phyloP scores from a whole-genome alignment of 768 basidiomycete genomes.

The Pholiota molesta region DNA sequence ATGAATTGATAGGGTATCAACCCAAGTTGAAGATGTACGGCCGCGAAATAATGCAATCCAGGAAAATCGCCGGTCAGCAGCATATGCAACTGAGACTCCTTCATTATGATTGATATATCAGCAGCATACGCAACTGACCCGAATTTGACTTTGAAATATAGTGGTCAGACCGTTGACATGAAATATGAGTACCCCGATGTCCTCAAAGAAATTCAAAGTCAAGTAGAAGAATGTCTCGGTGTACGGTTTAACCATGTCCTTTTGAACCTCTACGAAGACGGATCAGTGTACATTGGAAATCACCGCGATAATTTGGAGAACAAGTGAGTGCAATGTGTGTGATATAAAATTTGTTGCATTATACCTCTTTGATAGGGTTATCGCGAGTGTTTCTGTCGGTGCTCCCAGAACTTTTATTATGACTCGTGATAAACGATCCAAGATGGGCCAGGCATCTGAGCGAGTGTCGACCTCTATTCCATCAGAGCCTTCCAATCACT shows the following conservation, averaged over 20 bases:
- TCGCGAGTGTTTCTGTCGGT: constrained; percentile 34
- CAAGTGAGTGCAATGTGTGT: constrained; percentile 17
- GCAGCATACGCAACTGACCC: constrained; percentile 32
- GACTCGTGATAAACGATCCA: constrained; percentile 23
- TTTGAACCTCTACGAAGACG: constrained; percentile 33
- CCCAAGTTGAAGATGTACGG: constrained; percentile 33
- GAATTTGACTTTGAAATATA: constrained; percentile 30
- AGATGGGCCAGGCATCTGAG: not conserved
- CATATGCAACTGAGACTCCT: not conserved
- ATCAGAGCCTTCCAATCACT: not conserved
- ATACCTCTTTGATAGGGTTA: constrained; percentile 24
- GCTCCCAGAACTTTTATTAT: constrained; percentile 33
- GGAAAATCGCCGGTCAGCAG: constrained; percentile 33
- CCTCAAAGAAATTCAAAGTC: constrained; percentile 31
- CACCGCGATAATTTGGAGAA: constrained; percentile 34
- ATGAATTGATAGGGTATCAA: constrained; percentile 25
- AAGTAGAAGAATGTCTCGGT: constrained; percentile 29
- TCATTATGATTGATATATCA: not conserved
- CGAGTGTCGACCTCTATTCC: not conserved
- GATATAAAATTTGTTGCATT: not conserved
- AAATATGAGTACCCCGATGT: constrained; percentile 30
- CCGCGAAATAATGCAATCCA: constrained; percentile 28
- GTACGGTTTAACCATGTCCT: constrained; percentile 35
- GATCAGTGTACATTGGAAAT: constrained; percentile 33
- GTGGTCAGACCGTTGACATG: constrained; percentile 33